Evolutionary conservation across 2,329 filamentous ascomycete species (phyloP), one percentile per base, ranked within the genome.

Genomic region (Aureobasidium sp.): DNA sequence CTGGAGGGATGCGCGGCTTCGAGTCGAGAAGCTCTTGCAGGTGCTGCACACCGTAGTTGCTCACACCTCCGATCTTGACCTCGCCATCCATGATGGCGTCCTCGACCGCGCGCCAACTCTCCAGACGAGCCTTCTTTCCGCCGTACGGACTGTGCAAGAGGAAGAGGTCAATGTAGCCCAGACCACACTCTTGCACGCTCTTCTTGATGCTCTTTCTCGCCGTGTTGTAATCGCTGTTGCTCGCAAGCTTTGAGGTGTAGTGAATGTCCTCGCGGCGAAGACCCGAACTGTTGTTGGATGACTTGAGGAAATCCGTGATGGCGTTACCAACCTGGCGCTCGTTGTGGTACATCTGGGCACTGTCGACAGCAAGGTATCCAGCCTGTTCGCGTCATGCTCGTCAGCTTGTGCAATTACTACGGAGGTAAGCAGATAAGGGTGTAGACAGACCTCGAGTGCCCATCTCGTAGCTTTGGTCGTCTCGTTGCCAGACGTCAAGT

Each of bases 111-210:
- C 77, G 81, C 89, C 90, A 94, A 68, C 87, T 89, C 41, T 88
- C 85, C 57, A 88, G 72, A 5, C 90, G 79, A 8, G 84, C 85
- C 67, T 82, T 73, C 68, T 79, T 85, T 1, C 90, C 89, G 6
- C 90, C 89, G 67, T 90, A 90, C 0, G 90, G 90, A 52, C 85
- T 88, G 70, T 94, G 90, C 61, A 94, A 77, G 11, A 95, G 77
- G 72, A 93, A 92, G 48, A 94, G 73, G 69, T 94, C 90, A 61
- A 93, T 84, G 71, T 92, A 91, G 0, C 84, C 87, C 34, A 92
- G 74, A 0, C 85, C 87, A 29, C 83, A 86, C 61, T 82, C 81
- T 50, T 84, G 79, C 4, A 91, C 78, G 34, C 83, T 87, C 70
- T 82, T 72, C 64, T 79, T 83, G 65, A 94, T 89, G 0, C 87